A percentile compares a stretch with the other conserved stretches of the same genome.
phyloP scores from a whole-genome alignment of 768 basidiomycete species.

The Serendipita sp. region DNA sequence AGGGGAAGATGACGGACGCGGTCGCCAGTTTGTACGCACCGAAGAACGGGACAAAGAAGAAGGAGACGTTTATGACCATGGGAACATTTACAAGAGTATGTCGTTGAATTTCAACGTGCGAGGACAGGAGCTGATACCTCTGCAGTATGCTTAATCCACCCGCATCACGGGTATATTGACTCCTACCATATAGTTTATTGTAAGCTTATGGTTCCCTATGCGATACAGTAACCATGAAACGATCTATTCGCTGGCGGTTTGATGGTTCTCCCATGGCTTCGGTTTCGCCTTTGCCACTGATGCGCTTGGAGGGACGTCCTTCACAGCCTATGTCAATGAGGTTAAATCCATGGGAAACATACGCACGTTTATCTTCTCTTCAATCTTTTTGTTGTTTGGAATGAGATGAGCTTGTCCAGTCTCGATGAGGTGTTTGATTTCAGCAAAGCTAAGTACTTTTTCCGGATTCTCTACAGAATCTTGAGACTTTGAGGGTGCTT shows the following conservation, averaged over 20 bases:
- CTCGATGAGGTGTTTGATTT: slow-evolving; percentile 56
- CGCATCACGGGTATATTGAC: too few relatives aligned
- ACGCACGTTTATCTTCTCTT: slow-evolving; percentile 48
- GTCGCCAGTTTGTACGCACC: slow-evolving; percentile 64
- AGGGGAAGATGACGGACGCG: slow-evolving; percentile 67
- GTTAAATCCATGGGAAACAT: neutral
- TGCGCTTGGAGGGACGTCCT: slow-evolving; percentile 43
- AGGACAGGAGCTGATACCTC: neutral
- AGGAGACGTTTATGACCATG: slow-evolving; percentile 86
- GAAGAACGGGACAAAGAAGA: slow-evolving; percentile 39
- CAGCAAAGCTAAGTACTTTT: slow-evolving; percentile 32
- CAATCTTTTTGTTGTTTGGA: slow-evolving; percentile 63
- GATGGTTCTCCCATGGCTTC: slow-evolving; percentile 51
- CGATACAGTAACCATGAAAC: too few relatives aligned
- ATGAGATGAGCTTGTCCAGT: slow-evolving; percentile 56
- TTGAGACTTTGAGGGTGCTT: neutral
- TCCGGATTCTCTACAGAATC: too few relatives aligned
- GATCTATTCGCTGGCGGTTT: neutral
- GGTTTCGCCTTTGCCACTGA: slow-evolving; percentile 35
- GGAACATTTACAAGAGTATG: slow-evolving; percentile 83
- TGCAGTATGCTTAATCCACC: neutral
- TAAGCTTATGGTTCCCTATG: neutral
- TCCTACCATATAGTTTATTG: too few relatives aligned
- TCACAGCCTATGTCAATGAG: slow-evolving; percentile 7
- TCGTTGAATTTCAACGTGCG: neutral